Base-by-base conservation (phyloP, 768 basidiomycete genomes). In the Phaffia tasmanica region DNA sequence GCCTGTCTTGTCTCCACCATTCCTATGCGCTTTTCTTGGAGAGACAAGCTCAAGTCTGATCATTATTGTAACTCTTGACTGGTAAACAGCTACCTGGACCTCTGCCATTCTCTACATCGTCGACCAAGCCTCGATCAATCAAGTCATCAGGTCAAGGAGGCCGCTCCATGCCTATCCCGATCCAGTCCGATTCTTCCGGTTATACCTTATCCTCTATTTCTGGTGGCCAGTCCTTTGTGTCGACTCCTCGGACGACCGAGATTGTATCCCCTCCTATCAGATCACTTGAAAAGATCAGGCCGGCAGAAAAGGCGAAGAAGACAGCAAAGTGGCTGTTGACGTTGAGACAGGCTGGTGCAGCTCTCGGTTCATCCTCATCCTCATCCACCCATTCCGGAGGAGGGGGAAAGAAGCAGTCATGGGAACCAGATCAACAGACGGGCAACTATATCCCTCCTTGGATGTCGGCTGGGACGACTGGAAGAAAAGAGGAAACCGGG, bases 321-420 rank as follows among this genome's bases (percentile, higher is more conserved):
- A 42, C 30, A 58, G 49, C 55, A 51, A 63, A 56, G 54, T 67
- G 66, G 66, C 61, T 67, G 5, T 67, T 62, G 61, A 56, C 66
- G 1, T 27, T 67, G 55, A 67, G 62, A 30, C 30, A 51, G 29
- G 66, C 66, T 16, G 25, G 59, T 23, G 23, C 59, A 42, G 59
- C 46, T 19, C 59, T 61, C 47, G 46, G 48, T 55, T 32, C 48
- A 29, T 62, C 47, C 42, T 56, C 27, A 11, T 21, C 50, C 21
- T 54, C 63, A 19, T 47, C 42, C 21, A 35, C n/a, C 25, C 29
- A 50, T 27, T 62, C 66, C 29, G 62, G 61, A 19, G 51, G 46
- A 16, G 63, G 66, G 55, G 66, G 66, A 2, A 53, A 25, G 16
- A 62, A 67, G 16, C 55, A 57, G 19, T 30, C 19, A 21, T 23